A percentile compares a stretch with the other conserved stretches of the same genome.
Conservation (phyloP, 345 rosid genomes). For the Anacardium occidentale region DNA sequence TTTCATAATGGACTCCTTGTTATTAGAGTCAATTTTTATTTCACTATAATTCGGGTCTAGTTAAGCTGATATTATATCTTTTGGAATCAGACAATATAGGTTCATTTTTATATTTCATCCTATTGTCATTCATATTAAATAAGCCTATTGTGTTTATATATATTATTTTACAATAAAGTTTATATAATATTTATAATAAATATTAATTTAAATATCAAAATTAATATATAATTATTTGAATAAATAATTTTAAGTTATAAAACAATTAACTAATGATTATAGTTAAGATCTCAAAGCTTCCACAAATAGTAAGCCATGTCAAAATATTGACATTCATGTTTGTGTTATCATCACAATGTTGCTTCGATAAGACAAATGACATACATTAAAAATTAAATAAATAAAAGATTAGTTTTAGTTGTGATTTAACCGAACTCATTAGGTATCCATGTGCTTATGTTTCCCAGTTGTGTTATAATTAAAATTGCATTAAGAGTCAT, state of each 20-base stretch:
- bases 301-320: slow-evolving; percentile 28
- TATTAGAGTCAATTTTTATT: slow-evolving; percentile 28
- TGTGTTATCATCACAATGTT: slow-evolving; percentile 26
- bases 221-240: too few relatives aligned
- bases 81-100: too few relatives aligned
- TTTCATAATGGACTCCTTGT: slow-evolving; percentile 28
- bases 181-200: too few relatives aligned
- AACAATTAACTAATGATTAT: slow-evolving; percentile 24
- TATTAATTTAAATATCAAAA: too few relatives aligned
- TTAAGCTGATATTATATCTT: neutral
- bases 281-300: slow-evolving; percentile 37
- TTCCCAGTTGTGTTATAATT: slow-evolving; percentile 27
- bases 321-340: slow-evolving; percentile 20
- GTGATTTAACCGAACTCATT: slow-evolving; percentile 33
- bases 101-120: too few relatives aligned
- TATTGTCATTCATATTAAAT: too few relatives aligned
- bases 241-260: too few relatives aligned
- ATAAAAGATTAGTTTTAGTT: slow-evolving; percentile 14
- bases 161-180: too few relatives aligned
- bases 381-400: neutral
- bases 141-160: too few relatives aligned
- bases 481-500: slow-evolving; percentile 24
- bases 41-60: slow-evolving; percentile 10
- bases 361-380: slow-evolving; percentile 34
- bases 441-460: slow-evolving; percentile 46